Evolutionary conservation across 179 eudicot species (phyloP).

Genomic region (Spergularia azorica): DNA sequence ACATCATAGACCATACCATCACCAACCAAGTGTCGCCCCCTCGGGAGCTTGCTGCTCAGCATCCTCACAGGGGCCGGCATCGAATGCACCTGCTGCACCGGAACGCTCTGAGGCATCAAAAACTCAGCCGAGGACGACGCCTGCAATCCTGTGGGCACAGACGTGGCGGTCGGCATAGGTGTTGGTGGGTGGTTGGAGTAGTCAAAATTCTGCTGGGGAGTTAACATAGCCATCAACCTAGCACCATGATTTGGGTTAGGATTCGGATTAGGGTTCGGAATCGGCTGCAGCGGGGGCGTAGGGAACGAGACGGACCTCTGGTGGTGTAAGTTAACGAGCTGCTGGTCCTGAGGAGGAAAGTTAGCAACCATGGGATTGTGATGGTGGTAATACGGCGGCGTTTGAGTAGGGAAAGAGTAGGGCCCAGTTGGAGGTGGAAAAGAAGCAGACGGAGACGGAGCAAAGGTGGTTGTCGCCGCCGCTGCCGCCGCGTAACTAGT

Average conservation of each 20-base stretch:
- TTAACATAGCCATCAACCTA: constrained; percentile 72
- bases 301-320: constrained; percentile 74
- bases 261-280: constrained; percentile 44
- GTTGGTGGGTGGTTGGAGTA: constrained; percentile 38
- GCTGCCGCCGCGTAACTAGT: constrained; percentile 33
- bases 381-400: constrained; percentile 44
- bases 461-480: constrained; percentile 17
- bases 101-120: constrained; percentile 30
- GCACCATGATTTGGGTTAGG: constrained; percentile 57
- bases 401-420: constrained; percentile 50
- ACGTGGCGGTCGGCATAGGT: constrained; percentile 41
- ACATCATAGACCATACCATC: constrained; percentile 65
- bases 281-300: constrained; percentile 63
- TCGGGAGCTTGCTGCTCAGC: constrained; percentile 82
- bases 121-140: constrained; percentile 48
- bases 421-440: constrained; percentile 71
- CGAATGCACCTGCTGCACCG: constrained; percentile 35
- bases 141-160: constrained; percentile 31
- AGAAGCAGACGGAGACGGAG: constrained; percentile 56
- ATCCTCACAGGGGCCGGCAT: constrained; percentile 52
- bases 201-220: constrained; percentile 45
- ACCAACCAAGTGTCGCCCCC: constrained; percentile 77
- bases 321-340: constrained; percentile 38
- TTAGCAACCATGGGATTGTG: constrained; percentile 21
- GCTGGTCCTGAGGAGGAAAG: constrained; percentile 36